phyloP scores from a whole-genome alignment of 805 yeast genomes.

The Candida ficus region DNA sequence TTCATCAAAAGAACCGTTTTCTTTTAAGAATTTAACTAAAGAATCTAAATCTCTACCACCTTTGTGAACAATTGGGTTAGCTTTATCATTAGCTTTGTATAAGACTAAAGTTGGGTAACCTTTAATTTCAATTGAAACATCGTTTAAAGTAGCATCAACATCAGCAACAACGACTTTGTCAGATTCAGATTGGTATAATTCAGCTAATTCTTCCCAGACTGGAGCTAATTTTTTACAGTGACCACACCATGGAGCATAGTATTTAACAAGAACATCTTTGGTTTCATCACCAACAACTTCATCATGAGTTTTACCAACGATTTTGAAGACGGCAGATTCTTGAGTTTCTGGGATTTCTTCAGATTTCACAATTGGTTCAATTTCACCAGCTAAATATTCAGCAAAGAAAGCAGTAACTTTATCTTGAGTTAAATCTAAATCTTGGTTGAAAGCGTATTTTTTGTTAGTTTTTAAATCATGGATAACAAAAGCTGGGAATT shows the following conservation, averaged over 20 bases:
- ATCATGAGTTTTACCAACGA: conserved; percentile 83
- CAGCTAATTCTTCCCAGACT: conserved; percentile 81
- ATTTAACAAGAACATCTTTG: conserved; percentile 79
- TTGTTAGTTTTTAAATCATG: conserved; percentile 65
- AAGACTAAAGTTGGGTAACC: conserved; percentile 93
- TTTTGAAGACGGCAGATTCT: conserved; percentile 64
- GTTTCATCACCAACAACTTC: conserved; percentile 49
- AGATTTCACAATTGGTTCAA: conserved; percentile 72
- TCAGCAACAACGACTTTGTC: conserved; percentile 72
- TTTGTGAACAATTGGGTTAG: conserved; percentile 57
- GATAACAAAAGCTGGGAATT: conserved; percentile 86
- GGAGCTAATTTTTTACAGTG: conserved; percentile 93
- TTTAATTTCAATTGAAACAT: conserved; percentile 72
- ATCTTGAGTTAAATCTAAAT: conserved; percentile 40
- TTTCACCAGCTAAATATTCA: conserved; percentile 57
- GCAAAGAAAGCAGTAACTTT: conserved; percentile 59
- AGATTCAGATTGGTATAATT: conserved; percentile 42
- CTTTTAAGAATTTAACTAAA: conserved; percentile 65
- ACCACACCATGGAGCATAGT: conserved; percentile 98
- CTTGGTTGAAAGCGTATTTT: conserved; percentile 77
- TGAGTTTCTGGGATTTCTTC: conserved; percentile 84
- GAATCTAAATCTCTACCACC: conserved; percentile 72
- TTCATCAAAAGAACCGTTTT: conserved; percentile 56
- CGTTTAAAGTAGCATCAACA: conserved; percentile 86
- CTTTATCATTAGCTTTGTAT: conserved; percentile 81